Base-by-base conservation (phyloP, 176 grass and related monocot species). In the Carex scoparia region DNA sequence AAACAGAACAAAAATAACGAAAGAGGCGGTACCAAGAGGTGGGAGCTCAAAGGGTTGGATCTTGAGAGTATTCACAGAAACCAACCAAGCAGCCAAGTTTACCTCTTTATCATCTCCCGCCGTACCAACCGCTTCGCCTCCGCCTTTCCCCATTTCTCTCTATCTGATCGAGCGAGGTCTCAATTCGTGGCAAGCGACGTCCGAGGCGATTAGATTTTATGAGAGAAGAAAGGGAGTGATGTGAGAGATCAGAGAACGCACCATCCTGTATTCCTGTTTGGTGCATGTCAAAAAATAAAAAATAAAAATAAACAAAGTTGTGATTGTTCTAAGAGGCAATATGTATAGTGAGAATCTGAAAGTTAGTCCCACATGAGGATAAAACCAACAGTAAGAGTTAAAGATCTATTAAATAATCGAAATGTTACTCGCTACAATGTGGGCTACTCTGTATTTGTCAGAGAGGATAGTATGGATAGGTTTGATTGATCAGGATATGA, bases 71-170 rank as follows among this genome's bases (percentile, higher is more conserved):
- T 98, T 89, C 55, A 90, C 86, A 7, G 91, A 90, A 37, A 95
- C 93, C 70, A 98, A 73, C 95, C 95, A 98, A 11, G 95, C 93
- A 72, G 95, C 95, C 92, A 98, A 92, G 88, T 98, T 98, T 91
- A 91, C 91, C 70, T 56, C 90, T 33, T 88, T 90, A 7, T 35
- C 87, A 14, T 61, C 80, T 3, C 51, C 81, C 10, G 61, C 83
- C 65, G 69, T 79, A 85, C 81, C 84, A 18, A 65, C 70, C 75
- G 82, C 88, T 68, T 92, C 92, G 69, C 87, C 88, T 77, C 77
- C 87, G 57, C 90, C 92, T 83, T 97, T 98, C 80, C 91, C 95
- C 95, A 93, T 94, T 61, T 72, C 58, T 57, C 18, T 30, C 67
- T 40, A 2, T 11, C 60, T 2, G 30, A 33, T 83, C 72, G 33